phyloP scores from a whole-genome alignment of 345 rosid genomes.

The Zanthoxylum bungeanum region DNA sequence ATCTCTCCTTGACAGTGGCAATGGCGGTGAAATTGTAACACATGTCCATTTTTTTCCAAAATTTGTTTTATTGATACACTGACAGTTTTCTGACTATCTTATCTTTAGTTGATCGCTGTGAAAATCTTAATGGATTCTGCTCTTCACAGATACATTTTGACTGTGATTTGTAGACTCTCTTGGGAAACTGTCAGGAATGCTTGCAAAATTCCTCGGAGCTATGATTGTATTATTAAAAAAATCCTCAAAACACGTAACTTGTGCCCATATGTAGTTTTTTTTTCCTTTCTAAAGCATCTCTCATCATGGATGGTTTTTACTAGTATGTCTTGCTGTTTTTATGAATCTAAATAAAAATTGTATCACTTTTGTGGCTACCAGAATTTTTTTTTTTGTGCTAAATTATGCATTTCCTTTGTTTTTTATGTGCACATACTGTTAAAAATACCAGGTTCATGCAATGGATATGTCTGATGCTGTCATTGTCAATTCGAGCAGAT shows the following conservation, averaged over 20 bases:
- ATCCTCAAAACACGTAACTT: neutral
- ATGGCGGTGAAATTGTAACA: neutral
- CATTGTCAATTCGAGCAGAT: constrained; percentile 59
- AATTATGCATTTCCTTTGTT: neutral
- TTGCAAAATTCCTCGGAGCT: neutral
- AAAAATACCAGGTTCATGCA: constrained; percentile 27
- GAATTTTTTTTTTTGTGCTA: neutral
- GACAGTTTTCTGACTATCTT: neutral
- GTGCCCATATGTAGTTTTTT: neutral
- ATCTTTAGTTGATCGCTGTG: neutral
- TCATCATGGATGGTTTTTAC: neutral
- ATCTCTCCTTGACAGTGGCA: neutral
- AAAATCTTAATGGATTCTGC: neutral
- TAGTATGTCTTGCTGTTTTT: neutral
- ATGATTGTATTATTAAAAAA: neutral
- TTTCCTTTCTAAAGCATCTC: neutral
- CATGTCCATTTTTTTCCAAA: neutral
- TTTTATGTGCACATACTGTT: constrained; percentile 24
- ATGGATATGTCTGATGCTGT: constrained; percentile 88
- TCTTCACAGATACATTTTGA: neutral
- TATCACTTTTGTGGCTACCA: neutral
- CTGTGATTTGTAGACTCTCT: neutral
- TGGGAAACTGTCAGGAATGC: neutral
- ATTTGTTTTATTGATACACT: neutral
- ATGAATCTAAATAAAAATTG: neutral